These are phyloP conservation scores for Ganoderma lucidum DNA, from an alignment of 1,284 basidiomycete species.

Conservation along the genomic window DNA sequence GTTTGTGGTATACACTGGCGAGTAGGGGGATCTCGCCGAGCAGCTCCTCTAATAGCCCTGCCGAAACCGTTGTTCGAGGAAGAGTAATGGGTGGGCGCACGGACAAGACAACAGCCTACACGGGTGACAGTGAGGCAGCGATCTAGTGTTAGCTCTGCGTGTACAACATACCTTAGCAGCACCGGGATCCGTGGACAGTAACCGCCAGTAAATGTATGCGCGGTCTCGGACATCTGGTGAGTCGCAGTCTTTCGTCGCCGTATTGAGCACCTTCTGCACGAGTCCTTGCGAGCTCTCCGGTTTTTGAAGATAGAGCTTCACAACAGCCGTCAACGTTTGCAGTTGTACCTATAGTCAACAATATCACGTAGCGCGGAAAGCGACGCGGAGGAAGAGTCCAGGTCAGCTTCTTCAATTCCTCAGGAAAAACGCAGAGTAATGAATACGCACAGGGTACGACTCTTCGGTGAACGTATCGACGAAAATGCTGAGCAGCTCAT, in stretches of 20 bases:
- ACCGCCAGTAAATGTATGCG: slow-evolving; percentile 96
- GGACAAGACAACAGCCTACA: slow-evolving; percentile 89
- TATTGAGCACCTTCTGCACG: slow-evolving; percentile 90
- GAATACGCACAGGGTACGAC: slow-evolving; percentile 79
- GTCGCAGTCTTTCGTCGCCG: slow-evolving; percentile 97
- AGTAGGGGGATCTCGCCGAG: slow-evolving; percentile 87
- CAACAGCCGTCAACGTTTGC: slow-evolving; percentile 94
- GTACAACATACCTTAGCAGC: slow-evolving; percentile 80
- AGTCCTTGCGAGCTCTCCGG: slow-evolving; percentile 92
- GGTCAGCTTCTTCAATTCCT: neutral
- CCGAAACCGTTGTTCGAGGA: slow-evolving; percentile 89
- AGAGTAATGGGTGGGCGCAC: slow-evolving; percentile 93
- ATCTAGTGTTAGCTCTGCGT: neutral
- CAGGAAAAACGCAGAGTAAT: slow-evolving; percentile 9
- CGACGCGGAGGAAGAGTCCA: neutral
- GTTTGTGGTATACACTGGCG: slow-evolving; percentile 96
- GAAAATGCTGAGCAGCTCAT: slow-evolving; percentile 90
- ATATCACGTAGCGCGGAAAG: slow-evolving; percentile 5
- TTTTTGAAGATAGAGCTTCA: slow-evolving; percentile 95
- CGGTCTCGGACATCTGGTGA: slow-evolving; percentile 97
- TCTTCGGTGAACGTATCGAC: slow-evolving; percentile 95
- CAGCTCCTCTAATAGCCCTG: slow-evolving; percentile 93
- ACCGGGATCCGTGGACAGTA: slow-evolving; percentile 91
- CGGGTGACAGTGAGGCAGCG: slow-evolving; percentile 10
- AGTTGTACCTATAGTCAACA: slow-evolving; percentile 80